phyloP scores from a whole-genome alignment of 2,329 filamentous ascomycete genomes.

The Phialophora chinensis region DNA sequence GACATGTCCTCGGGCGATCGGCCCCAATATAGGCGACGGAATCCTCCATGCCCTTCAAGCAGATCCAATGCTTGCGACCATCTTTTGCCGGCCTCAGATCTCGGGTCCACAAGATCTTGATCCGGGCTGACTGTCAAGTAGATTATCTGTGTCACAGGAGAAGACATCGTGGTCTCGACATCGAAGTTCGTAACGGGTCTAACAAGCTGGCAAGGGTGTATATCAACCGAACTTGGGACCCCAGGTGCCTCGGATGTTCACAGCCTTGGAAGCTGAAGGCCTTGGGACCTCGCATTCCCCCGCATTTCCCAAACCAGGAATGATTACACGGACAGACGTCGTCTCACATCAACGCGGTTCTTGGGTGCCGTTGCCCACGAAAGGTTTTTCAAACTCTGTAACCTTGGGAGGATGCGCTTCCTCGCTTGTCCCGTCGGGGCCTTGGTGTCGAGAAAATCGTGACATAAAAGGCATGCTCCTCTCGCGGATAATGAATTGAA shows the following conservation, averaged over 20 bases:
- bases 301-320: slow-evolving; percentile 2
- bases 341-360: not conserved
- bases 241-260: slow-evolving; percentile 6
- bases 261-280: slow-evolving; percentile 2
- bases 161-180: not conserved
- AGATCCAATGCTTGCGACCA: slow-evolving; percentile 37
- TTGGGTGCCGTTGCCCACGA: not conserved
- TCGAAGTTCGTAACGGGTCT: not conserved
- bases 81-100: slow-evolving; percentile 35
- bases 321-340: not conserved
- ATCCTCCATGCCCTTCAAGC: slow-evolving; percentile 38
- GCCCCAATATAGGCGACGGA: slow-evolving; percentile 44
- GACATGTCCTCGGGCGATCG: slow-evolving; percentile 42
- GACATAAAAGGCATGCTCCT: not conserved
- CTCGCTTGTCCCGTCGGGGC: not conserved
- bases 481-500: not conserved
- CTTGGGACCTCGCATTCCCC: not conserved
- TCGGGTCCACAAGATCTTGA: slow-evolving; percentile 16
- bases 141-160: slow-evolving; percentile 24
- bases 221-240: not conserved
- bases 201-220: not conserved
- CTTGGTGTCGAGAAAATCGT: not conserved
- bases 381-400: not conserved
- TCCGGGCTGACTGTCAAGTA: slow-evolving; percentile 23
- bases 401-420: not conserved